Conservation (phyloP, 163 green algal genomes). For the Scenedesmus sp. region DNA sequence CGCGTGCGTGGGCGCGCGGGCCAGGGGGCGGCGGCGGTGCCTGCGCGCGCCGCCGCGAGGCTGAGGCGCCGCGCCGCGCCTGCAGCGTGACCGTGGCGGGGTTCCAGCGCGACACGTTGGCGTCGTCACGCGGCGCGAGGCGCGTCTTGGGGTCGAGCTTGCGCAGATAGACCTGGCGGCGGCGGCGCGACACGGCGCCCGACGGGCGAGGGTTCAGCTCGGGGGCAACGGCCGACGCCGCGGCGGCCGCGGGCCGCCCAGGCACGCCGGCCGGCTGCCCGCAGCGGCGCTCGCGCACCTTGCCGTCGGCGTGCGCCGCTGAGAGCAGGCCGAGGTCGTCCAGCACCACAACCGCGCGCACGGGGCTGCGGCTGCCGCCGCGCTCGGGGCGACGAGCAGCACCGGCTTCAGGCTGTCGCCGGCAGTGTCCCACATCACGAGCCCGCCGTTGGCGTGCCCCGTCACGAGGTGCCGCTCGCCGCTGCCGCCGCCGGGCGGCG, state of each 20-base stretch:
- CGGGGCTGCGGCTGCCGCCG: not conserved
- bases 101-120: slow-evolving; percentile 22
- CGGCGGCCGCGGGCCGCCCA: too few relatives aligned
- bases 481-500: not conserved
- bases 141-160: slow-evolving; percentile 36
- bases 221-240: too few relatives aligned
- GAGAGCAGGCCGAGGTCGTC: slow-evolving; percentile 31
- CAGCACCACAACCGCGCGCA: slow-evolving; percentile 17
- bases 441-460: slow-evolving; percentile 30
- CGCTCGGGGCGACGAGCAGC: slow-evolving; percentile 18
- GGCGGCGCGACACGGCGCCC: not conserved
- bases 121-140: not conserved
- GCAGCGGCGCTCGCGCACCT: too few relatives aligned
- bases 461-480: slow-evolving; percentile 28
- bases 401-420: slow-evolving; percentile 33
- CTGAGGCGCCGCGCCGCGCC: too few relatives aligned
- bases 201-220: too few relatives aligned
- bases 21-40: not conserved
- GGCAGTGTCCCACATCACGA: slow-evolving; percentile 40
- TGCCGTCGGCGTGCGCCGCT: slow-evolving; percentile 11
- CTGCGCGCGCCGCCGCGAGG: not conserved
- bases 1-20: not conserved
- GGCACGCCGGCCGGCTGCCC: not conserved
- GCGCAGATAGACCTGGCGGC: slow-evolving; percentile 35
- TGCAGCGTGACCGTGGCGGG: slow-evolving; percentile 30